These are phyloP conservation scores for Xylariaceae sp. DNA, from an alignment of 2,329 filamentous ascomycete genomes.

Conservation along the genomic window DNA sequence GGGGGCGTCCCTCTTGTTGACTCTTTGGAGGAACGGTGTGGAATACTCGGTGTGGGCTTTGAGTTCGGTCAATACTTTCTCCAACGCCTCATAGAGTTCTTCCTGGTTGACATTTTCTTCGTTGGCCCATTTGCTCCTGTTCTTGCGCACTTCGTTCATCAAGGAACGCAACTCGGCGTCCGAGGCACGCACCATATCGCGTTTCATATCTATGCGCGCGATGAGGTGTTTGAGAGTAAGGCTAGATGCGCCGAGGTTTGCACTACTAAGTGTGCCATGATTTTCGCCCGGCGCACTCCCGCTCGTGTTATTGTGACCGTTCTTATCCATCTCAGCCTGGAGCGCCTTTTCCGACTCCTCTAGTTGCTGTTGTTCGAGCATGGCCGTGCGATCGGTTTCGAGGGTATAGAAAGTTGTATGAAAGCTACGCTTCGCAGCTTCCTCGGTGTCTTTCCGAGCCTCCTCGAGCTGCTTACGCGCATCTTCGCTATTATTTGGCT, in stretches of 20 bases:
- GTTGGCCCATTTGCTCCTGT: slow-evolving; percentile 97
- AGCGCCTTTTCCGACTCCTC: slow-evolving; percentile 96
- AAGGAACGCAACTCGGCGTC: slow-evolving; percentile 87
- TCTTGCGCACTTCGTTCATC: slow-evolving; percentile 97
- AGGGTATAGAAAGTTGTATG: slow-evolving; percentile 92
- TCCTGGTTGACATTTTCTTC: slow-evolving; percentile 97
- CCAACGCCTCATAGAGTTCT: slow-evolving; percentile 91
- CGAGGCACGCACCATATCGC: slow-evolving; percentile 82
- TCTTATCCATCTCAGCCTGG: slow-evolving; percentile 86
- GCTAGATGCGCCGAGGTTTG: slow-evolving; percentile 92
- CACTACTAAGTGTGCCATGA: slow-evolving; percentile 85
- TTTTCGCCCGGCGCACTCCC: slow-evolving; percentile 55
- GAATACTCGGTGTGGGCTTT: slow-evolving; percentile 98
- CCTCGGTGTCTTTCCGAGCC: slow-evolving; percentile 84
- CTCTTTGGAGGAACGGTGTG: slow-evolving; percentile 86
- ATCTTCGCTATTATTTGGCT: slow-evolving; percentile 73
- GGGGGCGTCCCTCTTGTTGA: slow-evolving; percentile 95
- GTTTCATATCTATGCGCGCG: slow-evolving; percentile 88
- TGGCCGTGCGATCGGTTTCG: slow-evolving; percentile 90
- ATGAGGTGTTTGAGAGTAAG: slow-evolving; percentile 96
- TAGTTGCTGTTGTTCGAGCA: slow-evolving; percentile 95
- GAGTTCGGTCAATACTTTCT: slow-evolving; percentile 94
- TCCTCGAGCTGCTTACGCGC: slow-evolving; percentile 90
- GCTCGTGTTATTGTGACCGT: slow-evolving; percentile 48
- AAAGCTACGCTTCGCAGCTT: slow-evolving; percentile 84